These are phyloP conservation scores for Esteya vermicola DNA, from an alignment of 2,329 filamentous ascomycete species.

Conservation along the genomic window DNA sequence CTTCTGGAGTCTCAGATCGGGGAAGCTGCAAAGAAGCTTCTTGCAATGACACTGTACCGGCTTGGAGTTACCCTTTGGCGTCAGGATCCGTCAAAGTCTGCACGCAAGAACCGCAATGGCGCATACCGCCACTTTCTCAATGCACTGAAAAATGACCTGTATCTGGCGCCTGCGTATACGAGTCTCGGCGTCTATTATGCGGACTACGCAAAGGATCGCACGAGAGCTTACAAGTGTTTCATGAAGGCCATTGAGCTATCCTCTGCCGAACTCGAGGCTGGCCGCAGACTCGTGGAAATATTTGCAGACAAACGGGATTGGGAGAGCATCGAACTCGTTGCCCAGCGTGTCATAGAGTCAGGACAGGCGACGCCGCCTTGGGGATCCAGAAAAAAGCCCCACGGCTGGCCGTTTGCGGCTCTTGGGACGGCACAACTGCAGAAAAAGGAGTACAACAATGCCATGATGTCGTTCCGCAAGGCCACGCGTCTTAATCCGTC, in stretches of 20 bases:
- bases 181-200: conserved; percentile 81
- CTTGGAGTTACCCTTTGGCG: conserved; percentile 83
- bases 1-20: conserved; percentile 50
- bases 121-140: conserved; percentile 75
- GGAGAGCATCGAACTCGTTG: conserved; percentile 89
- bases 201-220: conserved; percentile 79
- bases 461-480: conserved; percentile 82
- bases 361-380: conserved; percentile 81
- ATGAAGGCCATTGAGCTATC: conserved; percentile 94
- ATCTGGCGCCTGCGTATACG: conserved; percentile 81
- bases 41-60: conserved; percentile 74
- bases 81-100: conserved; percentile 55
- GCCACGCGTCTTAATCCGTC: conserved; percentile 70
- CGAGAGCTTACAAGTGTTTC: conserved; percentile 79
- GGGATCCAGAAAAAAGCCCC: conserved; percentile 81
- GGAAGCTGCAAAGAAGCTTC: conserved; percentile 49
- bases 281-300: conserved; percentile 68
- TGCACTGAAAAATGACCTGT: conserved; percentile 74
- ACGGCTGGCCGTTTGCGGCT: conserved; percentile 93
- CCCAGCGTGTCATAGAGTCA: conserved; percentile 85
- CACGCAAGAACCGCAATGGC: conserved; percentile 65
- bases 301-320: conserved; percentile 89
- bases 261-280: conserved; percentile 69
- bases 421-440: conserved; percentile 90
- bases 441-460: conserved; percentile 77